Evolutionary conservation across 2,329 filamentous ascomycete species (phyloP).

Genomic region (Cercospora sp.): DNA sequence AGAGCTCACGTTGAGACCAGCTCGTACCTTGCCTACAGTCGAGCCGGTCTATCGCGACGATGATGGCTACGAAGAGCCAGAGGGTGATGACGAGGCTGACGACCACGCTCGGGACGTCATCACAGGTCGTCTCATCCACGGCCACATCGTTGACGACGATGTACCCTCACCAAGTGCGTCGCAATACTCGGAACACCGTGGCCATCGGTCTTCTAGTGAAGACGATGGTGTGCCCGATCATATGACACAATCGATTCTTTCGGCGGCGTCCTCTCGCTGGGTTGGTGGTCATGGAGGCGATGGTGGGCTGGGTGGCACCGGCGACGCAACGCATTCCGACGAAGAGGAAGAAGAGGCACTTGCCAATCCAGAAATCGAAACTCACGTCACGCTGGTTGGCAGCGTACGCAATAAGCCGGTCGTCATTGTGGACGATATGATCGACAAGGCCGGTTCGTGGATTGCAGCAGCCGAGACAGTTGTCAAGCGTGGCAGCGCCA

Average conservation of each 20-base stretch:
- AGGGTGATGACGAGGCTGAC: constrained; percentile 39
- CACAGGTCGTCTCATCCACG: constrained; percentile 85
- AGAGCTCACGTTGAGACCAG: constrained; percentile 23
- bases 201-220: constrained; percentile 48
- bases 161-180: constrained; percentile 75
- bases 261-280: constrained; percentile 70
- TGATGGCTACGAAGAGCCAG: constrained; percentile 39
- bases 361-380: constrained; percentile 76
- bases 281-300: constrained; percentile 43
- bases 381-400: constrained; percentile 95
- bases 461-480: constrained; percentile 96
- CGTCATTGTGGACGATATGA: constrained; percentile 98
- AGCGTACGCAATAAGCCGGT: constrained; percentile 86
- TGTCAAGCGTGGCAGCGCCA: constrained; percentile 86
- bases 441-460: constrained; percentile 95
- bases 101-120: constrained; percentile 81
- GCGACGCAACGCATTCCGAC: constrained; percentile 76
- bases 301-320: constrained; percentile 73
- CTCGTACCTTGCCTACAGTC: constrained; percentile 32
- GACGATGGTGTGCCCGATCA: constrained; percentile 66
- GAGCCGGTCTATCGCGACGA: constrained; percentile 28
- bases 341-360: constrained; percentile 94
- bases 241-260: constrained; percentile 81
- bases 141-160: constrained; percentile 84
- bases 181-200: constrained; percentile 56